Evolutionary conservation across 306 rosid genomes (phyloP).

Genomic region (Arachis hypogaea): DNA sequence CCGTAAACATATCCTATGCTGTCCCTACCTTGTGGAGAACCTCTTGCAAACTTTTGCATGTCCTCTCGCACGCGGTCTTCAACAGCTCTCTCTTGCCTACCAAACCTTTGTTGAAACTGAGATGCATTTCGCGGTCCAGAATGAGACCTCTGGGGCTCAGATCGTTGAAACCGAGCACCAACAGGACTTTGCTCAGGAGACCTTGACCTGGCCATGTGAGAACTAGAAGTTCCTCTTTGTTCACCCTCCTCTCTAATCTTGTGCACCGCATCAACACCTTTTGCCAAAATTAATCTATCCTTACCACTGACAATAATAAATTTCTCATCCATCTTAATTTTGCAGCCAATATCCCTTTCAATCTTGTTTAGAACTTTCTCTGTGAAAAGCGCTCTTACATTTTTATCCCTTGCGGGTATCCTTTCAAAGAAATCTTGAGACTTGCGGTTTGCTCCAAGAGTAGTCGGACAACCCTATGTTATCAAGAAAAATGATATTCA

Average conservation of each 20-base stretch:
- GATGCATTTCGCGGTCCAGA: constrained; percentile 70
- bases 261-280: constrained; percentile 96
- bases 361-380: constrained; percentile 79
- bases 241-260: constrained; percentile 85
- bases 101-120: constrained; percentile 74
- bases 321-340: constrained; percentile 92
- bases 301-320: constrained; percentile 91
- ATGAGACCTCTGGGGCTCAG: constrained; percentile 79
- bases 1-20: constrained; percentile 77
- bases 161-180: constrained; percentile 63
- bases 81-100: constrained; percentile 79
- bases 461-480: constrained; percentile 92
- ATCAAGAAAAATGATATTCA: constrained; percentile 33
- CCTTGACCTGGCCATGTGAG: constrained; percentile 74
- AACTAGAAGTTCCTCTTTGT: constrained; percentile 67
- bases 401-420: constrained; percentile 89
- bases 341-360: constrained; percentile 91
- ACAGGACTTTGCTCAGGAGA: constrained; percentile 91
- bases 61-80: constrained; percentile 78
- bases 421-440: constrained; percentile 97
- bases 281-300: constrained; percentile 78
- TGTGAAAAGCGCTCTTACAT: constrained; percentile 71
- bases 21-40: constrained; percentile 99
- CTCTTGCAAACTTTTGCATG: constrained; percentile 73
- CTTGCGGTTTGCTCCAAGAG: constrained; percentile 94